Conservation (phyloP, 1,284 basidiomycete genomes). For the Ustilago bromivora region DNA sequence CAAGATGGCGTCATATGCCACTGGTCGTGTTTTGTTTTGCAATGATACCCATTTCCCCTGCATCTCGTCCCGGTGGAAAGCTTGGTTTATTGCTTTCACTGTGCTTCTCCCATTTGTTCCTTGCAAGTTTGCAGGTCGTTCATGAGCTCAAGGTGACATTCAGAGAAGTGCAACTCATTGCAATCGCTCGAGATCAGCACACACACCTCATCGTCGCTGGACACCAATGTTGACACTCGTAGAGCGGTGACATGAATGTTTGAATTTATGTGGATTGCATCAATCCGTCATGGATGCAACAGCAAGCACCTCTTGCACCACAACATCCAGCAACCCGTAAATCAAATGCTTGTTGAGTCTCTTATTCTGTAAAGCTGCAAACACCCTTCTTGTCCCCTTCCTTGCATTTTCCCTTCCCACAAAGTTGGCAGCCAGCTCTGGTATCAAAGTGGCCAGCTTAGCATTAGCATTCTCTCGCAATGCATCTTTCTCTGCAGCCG, state of each 20-base stretch:
- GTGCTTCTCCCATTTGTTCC: neutral
- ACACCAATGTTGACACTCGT: neutral
- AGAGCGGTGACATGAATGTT: neutral
- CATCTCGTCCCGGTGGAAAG: neutral
- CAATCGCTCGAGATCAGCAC: neutral
- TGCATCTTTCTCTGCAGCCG: constrained; percentile 80
- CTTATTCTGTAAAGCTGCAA: constrained; percentile 90
- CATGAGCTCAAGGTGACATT: neutral
- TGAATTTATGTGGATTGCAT: neutral
- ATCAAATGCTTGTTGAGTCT: constrained; percentile 76
- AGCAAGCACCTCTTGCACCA: constrained; percentile 49
- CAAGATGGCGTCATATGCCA: no score
- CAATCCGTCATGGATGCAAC: neutral
- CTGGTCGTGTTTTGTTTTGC: neutral
- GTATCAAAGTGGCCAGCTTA: constrained; percentile 87
- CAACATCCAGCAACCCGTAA: constrained; percentile 51
- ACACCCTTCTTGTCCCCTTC: constrained; percentile 87
- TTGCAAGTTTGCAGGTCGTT: neutral
- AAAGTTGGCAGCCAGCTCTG: constrained; percentile 96
- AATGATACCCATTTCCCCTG: constrained; percentile 26
- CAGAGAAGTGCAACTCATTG: neutral
- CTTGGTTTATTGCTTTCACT: neutral
- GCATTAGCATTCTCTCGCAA: constrained; percentile 86
- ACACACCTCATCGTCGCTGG: neutral
- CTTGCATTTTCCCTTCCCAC: constrained; percentile 93